Percentiles rank a stretch among this genome's conserved stretches.
Conservation (phyloP, 129 eudicot species). For the Pseudognaphalium luteoalbum region DNA sequence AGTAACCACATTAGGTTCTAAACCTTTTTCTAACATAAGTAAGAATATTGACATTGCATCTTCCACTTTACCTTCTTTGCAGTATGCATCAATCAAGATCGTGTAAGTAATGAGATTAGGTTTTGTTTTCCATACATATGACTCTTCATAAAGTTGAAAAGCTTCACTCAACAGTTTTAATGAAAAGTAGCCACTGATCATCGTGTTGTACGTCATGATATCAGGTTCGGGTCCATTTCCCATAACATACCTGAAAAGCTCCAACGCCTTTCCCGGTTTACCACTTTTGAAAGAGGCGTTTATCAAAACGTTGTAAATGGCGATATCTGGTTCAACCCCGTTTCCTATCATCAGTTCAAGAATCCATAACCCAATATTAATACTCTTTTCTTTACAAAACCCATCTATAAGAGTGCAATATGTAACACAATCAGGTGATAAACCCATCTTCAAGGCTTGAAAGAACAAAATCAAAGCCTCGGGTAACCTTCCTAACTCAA, state of each 20-base stretch:
- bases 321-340: constrained; percentile 58
- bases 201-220: constrained; percentile 71
- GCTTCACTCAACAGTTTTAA: constrained; percentile 47
- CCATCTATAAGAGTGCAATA: constrained; percentile 67
- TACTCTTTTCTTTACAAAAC: constrained; percentile 46
- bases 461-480: constrained; percentile 53
- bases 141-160: constrained; percentile 43
- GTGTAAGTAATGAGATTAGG: constrained; percentile 52
- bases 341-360: constrained; percentile 46
- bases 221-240: constrained; percentile 60
- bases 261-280: constrained; percentile 33
- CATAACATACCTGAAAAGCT: constrained; percentile 40
- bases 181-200: constrained; percentile 62
- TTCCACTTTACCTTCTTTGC: constrained; percentile 64
- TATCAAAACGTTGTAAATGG: constrained; percentile 50
- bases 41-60: constrained; percentile 55
- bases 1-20: constrained; percentile 60
- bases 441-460: constrained; percentile 43
- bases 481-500: constrained; percentile 33
- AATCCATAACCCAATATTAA: constrained; percentile 43
- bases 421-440: constrained; percentile 54
- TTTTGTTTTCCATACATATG: constrained; percentile 4
- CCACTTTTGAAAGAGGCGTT: constrained; percentile 37
- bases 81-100: constrained; percentile 59
- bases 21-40: constrained; percentile 43